These are phyloP conservation scores for Aspergillus ostianus DNA, from an alignment of 495 filamentous ascomycete genomes.

Conservation along the genomic window DNA sequence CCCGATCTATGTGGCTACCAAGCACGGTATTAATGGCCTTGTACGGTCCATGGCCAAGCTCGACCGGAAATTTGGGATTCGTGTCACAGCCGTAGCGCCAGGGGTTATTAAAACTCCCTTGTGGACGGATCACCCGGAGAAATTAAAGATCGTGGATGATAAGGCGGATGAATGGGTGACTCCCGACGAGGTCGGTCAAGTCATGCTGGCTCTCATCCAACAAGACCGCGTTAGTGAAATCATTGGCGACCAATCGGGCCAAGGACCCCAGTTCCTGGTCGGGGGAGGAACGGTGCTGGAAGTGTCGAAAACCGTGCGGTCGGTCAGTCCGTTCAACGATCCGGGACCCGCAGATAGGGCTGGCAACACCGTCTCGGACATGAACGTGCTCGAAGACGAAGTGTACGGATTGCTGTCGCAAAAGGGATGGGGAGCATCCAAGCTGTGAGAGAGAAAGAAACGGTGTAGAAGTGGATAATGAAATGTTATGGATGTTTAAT, in stretches of 20 bases:
- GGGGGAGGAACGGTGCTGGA: slow-evolving; percentile 57
- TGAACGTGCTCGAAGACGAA: slow-evolving; percentile 38
- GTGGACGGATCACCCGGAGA: slow-evolving; percentile 69
- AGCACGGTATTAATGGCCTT: slow-evolving; percentile 62
- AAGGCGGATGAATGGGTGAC: slow-evolving; percentile 57
- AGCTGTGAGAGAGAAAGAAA: slow-evolving; percentile 9
- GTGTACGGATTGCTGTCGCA: slow-evolving; percentile 44
- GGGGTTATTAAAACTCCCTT: slow-evolving; percentile 66
- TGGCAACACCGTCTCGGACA: slow-evolving; percentile 48
- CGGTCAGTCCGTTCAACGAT: slow-evolving; percentile 54
- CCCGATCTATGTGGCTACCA: slow-evolving; percentile 61
- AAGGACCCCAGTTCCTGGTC: slow-evolving; percentile 33
- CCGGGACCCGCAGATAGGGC: slow-evolving; percentile 50
- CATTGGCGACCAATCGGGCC: slow-evolving; percentile 39
- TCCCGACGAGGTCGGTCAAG: slow-evolving; percentile 62
- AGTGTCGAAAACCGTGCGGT: slow-evolving; percentile 54
- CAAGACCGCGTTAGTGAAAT: slow-evolving; percentile 43
- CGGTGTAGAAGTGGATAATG: not conserved
- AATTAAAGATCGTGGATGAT: slow-evolving; percentile 53
- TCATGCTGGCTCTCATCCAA: slow-evolving; percentile 61
- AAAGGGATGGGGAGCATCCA: slow-evolving; percentile 40
- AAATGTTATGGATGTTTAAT: too few relatives aligned
- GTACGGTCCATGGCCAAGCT: slow-evolving; percentile 53
- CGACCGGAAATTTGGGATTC: slow-evolving; percentile 52
- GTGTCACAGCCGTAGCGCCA: slow-evolving; percentile 65